phyloP scores from a whole-genome alignment of 345 rosid species.

The Pistacia vera region DNA sequence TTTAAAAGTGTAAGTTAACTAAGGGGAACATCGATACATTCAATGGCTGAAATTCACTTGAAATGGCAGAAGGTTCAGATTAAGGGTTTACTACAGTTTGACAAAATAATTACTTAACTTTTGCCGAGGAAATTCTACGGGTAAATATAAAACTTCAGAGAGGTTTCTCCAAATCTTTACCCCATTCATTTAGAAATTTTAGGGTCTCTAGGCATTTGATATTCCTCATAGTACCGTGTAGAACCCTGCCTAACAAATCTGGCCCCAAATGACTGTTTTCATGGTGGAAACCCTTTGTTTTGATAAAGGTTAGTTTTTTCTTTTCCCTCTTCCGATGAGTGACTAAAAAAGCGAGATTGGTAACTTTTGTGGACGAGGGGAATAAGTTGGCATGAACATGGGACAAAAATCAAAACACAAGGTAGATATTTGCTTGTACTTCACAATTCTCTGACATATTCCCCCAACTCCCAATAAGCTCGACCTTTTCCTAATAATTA shows the following conservation, averaged over 20 bases:
- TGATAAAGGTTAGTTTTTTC: neutral
- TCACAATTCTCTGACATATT: neutral
- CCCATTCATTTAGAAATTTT: neutral
- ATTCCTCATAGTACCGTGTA: neutral
- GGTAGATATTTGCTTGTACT: neutral
- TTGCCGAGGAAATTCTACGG: neutral
- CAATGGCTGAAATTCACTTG: neutral
- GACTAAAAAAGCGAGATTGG: neutral
- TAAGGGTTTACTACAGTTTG: neutral
- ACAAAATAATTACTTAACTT: neutral
- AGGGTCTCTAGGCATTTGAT: neutral
- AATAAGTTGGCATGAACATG: neutral
- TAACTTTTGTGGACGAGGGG: neutral
- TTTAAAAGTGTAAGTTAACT: neutral
- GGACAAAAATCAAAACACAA: neutral
- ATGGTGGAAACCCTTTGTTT: no score
- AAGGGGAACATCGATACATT: neutral
- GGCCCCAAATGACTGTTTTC: neutral
- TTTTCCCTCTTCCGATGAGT: no score
- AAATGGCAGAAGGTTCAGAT: constrained; percentile 1
- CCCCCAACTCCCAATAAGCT: neutral
- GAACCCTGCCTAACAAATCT: neutral
- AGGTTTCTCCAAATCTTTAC: neutral
- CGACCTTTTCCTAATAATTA: neutral
- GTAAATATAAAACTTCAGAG: neutral